A percentile compares a stretch with the other conserved stretches of the same genome.
These are phyloP conservation scores for Melampsora occidentalis DNA, from an alignment of 1,284 basidiomycete genomes.

Conservation along the genomic window DNA sequence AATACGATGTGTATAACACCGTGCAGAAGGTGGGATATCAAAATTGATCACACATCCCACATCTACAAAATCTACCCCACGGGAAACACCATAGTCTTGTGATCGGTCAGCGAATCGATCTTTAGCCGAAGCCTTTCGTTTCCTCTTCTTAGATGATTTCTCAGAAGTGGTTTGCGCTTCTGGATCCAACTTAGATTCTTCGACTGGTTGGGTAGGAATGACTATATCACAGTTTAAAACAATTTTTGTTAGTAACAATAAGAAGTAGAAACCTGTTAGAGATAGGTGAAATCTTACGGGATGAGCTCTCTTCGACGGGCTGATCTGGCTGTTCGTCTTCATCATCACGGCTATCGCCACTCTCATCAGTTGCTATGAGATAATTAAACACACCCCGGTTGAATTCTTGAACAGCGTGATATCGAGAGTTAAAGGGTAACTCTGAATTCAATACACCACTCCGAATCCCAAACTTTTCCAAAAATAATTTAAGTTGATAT, in stretches of 20 bases:
- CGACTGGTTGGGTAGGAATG: constrained; percentile 48
- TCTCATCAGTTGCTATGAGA: constrained; percentile 96
- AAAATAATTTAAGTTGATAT: constrained; percentile 90
- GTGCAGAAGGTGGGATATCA: constrained; percentile 82
- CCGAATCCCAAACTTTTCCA: constrained; percentile 96
- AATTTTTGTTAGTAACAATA: background rate
- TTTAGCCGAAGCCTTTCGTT: constrained; percentile 48
- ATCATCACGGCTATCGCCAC: constrained; percentile 57
- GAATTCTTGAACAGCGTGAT: constrained; percentile 97
- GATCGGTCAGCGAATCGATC: constrained; percentile 45
- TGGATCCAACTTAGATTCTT: constrained; percentile 51
- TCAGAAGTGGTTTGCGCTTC: constrained; percentile 49
- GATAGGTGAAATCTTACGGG: constrained; percentile 5
- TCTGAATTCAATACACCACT: constrained; percentile 96
- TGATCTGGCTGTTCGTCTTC: constrained; percentile 55
- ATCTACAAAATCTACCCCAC: constrained; percentile 95
- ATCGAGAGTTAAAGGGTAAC: constrained; percentile 87
- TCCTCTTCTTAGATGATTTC: constrained; percentile 45
- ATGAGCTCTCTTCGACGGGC: constrained; percentile 45
- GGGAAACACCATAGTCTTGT: constrained; percentile 87
- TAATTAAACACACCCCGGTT: constrained; percentile 99
- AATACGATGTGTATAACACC: constrained; percentile 93
- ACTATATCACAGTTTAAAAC: constrained; percentile 39
- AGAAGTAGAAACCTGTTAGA: too few relatives aligned
- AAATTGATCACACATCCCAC: constrained; percentile 99